phyloP scores from a whole-genome alignment of 2,329 filamentous ascomycete genomes.

The Incumbomyces lentus region DNA sequence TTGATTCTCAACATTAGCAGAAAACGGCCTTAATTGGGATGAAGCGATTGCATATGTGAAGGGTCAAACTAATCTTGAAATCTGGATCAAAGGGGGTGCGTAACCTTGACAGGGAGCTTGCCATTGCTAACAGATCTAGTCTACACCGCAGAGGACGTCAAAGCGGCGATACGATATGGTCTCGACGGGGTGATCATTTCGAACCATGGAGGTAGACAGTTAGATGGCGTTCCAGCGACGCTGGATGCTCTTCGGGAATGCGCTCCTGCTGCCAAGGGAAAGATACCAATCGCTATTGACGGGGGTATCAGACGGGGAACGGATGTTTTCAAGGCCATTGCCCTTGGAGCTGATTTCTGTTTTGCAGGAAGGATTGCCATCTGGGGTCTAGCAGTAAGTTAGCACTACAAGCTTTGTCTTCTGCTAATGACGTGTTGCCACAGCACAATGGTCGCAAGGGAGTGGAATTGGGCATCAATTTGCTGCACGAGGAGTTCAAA shows the following conservation, averaged over 20 bases:
- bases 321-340: slow-evolving; percentile 48
- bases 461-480: slow-evolving; percentile 18
- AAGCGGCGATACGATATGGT: slow-evolving; percentile 25
- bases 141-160: slow-evolving; percentile 28
- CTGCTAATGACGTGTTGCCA: not conserved
- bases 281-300: slow-evolving; percentile 38
- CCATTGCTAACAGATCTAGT: too few species aligned
- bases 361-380: slow-evolving; percentile 40
- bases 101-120: slow-evolving; percentile 12
- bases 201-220: slow-evolving; percentile 30
- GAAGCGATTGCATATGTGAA: slow-evolving; percentile 40
- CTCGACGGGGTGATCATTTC: slow-evolving; percentile 28
- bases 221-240: slow-evolving; percentile 28
- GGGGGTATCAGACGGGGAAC: slow-evolving; percentile 45
- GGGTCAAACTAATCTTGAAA: slow-evolving; percentile 24
- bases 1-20: too few species aligned
- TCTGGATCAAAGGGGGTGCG: slow-evolving; percentile 16
- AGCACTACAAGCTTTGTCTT: not conserved
- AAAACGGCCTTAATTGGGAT: slow-evolving; percentile 39
- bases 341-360: slow-evolving; percentile 40
- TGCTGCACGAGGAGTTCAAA: slow-evolving; percentile 21
- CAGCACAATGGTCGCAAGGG: slow-evolving; percentile 19
- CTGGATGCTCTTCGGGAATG: slow-evolving; percentile 25
- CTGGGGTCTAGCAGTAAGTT: slow-evolving; percentile 35
- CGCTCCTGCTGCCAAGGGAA: slow-evolving; percentile 19